These are phyloP conservation scores for Fusarium citri DNA, from an alignment of 2,329 filamentous ascomycete genomes.

Conservation along the genomic window DNA sequence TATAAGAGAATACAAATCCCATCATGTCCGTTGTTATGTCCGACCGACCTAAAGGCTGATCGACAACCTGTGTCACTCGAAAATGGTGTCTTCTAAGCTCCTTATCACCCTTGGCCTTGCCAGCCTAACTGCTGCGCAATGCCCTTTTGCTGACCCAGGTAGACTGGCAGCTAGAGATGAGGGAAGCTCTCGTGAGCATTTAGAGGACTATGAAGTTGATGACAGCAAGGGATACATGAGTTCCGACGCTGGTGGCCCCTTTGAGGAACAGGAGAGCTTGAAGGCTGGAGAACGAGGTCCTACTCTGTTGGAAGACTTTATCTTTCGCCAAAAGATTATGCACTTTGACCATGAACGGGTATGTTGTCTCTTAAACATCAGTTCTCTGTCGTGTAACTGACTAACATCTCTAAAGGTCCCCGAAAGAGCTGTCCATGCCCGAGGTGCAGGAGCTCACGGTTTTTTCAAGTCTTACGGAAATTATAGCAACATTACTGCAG, in stretches of 20 bases:
- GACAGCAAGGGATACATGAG: conserved; percentile 69
- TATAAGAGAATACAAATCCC: conserved; percentile 22
- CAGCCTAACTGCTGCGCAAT: conserved; percentile 47
- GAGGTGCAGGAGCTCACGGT: conserved; percentile 76
- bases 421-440: conserved; percentile 76
- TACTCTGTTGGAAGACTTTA: conserved; percentile 77
- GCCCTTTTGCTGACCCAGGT: conserved; percentile 51
- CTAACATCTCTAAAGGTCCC: conserved; percentile 56
- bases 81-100: conserved; percentile 45
- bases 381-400: conserved; percentile 7
- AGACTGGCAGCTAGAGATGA: conserved; percentile 44
- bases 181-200: conserved; percentile 48
- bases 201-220: conserved; percentile 58
- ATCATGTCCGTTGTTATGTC: not conserved
- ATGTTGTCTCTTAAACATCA: conserved; percentile 32
- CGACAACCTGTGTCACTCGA: not conserved
- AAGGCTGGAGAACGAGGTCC: conserved; percentile 75
- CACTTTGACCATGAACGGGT: conserved; percentile 79
- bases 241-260: conserved; percentile 75
- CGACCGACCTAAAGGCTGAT: not conserved
- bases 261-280: conserved; percentile 74
- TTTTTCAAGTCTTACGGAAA: conserved; percentile 77
- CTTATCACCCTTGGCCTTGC: conserved; percentile 45
- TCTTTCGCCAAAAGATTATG: conserved; percentile 78
- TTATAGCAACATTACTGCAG: conserved; percentile 75